Evolutionary conservation across 2,329 filamentous ascomycete genomes (phyloP).

Genomic region (Ophiocordyceps robertsii): DNA sequence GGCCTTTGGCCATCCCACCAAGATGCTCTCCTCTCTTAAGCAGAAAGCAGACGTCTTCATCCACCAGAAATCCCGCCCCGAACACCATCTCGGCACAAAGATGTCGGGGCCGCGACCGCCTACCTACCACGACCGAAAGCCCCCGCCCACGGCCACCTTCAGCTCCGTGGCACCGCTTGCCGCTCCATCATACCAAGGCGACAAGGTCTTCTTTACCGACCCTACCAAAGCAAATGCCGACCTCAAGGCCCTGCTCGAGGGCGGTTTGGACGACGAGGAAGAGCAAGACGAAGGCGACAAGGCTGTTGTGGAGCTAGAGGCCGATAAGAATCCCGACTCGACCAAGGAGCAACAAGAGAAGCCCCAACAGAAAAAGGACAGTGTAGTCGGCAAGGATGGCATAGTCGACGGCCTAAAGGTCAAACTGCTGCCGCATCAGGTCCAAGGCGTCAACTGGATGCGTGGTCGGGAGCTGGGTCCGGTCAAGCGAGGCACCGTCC

Average conservation of each 20-base stretch:
- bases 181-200: slow-evolving; percentile 13
- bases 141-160: slow-evolving; percentile 33
- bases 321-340: slow-evolving; percentile 12
- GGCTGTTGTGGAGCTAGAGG: not conserved
- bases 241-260: slow-evolving; percentile 70
- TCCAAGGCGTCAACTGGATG: slow-evolving; percentile 94
- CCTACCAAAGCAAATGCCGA: slow-evolving; percentile 60
- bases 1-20: slow-evolving; percentile 24
- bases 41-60: slow-evolving; percentile 43
- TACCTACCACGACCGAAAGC: slow-evolving; percentile 32
- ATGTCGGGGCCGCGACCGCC: slow-evolving; percentile 33
- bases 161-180: slow-evolving; percentile 20
- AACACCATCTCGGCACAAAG: slow-evolving; percentile 40
- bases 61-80: slow-evolving; percentile 38
- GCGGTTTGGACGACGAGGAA: slow-evolving; percentile 63
- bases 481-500: slow-evolving; percentile 66
- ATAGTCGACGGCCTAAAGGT: slow-evolving; percentile 69
- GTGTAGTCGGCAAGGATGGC: slow-evolving; percentile 29
- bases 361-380: slow-evolving; percentile 8
- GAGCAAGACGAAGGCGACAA: slow-evolving; percentile 29
- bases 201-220: slow-evolving; percentile 52
- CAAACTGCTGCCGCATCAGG: slow-evolving; percentile 81
- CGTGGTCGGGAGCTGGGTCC: slow-evolving; percentile 77
- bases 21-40: slow-evolving; percentile 36
- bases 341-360: slow-evolving; percentile 2